Percentiles rank a stretch among this genome's conserved stretches.
Conservation (phyloP, 352 stramenopile species). For the Globisporangium okanoganense region DNA sequence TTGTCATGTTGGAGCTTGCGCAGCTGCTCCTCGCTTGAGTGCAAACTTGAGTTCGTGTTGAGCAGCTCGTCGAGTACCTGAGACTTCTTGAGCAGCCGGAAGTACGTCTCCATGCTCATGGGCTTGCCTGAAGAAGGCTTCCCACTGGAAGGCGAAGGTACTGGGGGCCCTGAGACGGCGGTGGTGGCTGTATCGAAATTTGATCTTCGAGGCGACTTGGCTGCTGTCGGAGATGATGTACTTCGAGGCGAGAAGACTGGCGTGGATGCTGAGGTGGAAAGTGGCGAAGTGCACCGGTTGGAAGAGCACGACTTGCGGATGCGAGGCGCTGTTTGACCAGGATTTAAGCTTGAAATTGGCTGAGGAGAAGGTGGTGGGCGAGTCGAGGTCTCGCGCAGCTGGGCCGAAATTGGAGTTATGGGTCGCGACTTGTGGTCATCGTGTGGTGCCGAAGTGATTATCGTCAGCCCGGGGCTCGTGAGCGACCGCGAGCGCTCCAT, state of each 20-base stretch:
- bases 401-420: neutral
- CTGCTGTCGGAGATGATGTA: neutral
- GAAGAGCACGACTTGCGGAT: constrained; percentile 30
- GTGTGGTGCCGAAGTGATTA: neutral
- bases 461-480: constrained; percentile 7
- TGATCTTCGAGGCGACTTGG: neutral
- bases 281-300: constrained; percentile 25
- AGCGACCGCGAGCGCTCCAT: constrained; percentile 12
- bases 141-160: neutral
- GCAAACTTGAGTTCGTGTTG: constrained; percentile 33
- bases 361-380: neutral
- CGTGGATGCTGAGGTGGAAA: neutral
- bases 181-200: neutral
- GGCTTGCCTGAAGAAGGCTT: neutral
- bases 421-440: neutral
- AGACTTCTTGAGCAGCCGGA: constrained; percentile 62
- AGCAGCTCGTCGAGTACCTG: constrained; percentile 59
- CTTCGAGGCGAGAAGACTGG: neutral
- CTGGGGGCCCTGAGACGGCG: too few relatives aligned
- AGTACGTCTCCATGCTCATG: constrained; percentile 59
- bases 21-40: constrained; percentile 38
- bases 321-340: constrained; percentile 1
- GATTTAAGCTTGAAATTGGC: constrained; percentile 8
- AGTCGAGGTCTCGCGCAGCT: neutral
- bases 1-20: constrained; percentile 42